Evolutionary conservation across 169 alveolate genomes (phyloP).

Genomic region (Ichthyophthirius multifiliis): DNA sequence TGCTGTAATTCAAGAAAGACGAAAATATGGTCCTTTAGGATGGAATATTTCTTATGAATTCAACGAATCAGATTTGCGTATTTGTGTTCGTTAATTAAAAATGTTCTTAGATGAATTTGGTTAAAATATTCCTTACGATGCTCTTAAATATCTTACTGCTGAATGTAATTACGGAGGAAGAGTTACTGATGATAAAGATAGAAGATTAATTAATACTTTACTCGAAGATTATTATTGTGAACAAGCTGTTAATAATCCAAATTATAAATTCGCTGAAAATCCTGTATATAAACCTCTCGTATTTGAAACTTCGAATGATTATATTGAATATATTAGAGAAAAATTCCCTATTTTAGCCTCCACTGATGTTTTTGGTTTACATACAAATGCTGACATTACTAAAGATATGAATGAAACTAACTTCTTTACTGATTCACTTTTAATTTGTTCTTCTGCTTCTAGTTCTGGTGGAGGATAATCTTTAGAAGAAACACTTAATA

Average conservation of each 20-base stretch:
- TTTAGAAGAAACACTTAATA: not conserved
- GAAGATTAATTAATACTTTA: constrained; percentile 82
- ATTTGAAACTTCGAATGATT: constrained; percentile 73
- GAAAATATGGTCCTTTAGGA: constrained; percentile 92
- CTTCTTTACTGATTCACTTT: constrained; percentile 42
- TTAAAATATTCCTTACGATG: constrained; percentile 83
- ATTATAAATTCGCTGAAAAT: constrained; percentile 48
- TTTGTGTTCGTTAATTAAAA: constrained; percentile 67
- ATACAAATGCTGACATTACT: constrained; percentile 87
- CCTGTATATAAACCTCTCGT: constrained; percentile 72
- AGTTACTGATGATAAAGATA: constrained; percentile 90
- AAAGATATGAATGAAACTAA: constrained; percentile 79
- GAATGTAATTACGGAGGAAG: constrained; percentile 92
- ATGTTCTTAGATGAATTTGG: constrained; percentile 80
- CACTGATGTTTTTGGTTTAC: constrained; percentile 88
- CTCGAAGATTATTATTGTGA: constrained; percentile 83
- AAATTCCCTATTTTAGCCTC: constrained; percentile 68
- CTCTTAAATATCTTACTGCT: constrained; percentile 80
- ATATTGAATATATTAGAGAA: constrained; percentile 71
- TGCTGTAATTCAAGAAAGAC: constrained; percentile 89
- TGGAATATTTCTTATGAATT: constrained; percentile 94
- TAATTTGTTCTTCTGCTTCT: constrained; percentile 38
- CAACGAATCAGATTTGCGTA: constrained; percentile 87
- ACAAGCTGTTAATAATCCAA: constrained; percentile 56
- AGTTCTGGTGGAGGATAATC: not conserved